Evolutionary conservation across 495 filamentous ascomycete species (phyloP).

Genomic region (Haplographium delicatum): DNA sequence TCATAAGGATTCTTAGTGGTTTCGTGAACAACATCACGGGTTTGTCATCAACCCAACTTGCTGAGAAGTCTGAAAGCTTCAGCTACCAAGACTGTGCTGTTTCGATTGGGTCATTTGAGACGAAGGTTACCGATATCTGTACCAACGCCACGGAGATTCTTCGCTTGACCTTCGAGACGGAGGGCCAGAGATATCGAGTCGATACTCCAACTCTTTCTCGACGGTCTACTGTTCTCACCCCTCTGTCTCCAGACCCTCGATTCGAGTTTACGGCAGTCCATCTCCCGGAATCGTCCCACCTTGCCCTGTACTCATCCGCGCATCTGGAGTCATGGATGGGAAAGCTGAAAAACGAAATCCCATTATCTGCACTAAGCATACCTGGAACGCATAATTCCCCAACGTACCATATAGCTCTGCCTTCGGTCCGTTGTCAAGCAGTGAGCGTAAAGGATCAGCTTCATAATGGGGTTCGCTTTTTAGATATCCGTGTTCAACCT

Average conservation of each 20-base stretch:
- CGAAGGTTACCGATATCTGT: constrained; percentile 48
- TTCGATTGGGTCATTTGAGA: constrained; percentile 52
- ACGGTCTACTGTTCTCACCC: constrained; percentile 50
- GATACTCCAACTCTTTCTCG: constrained; percentile 52
- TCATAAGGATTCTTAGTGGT: constrained; percentile 45
- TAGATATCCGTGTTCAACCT: constrained; percentile 71
- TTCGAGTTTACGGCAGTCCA: constrained; percentile 69
- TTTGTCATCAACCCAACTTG: constrained; percentile 36
- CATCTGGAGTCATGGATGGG: constrained; percentile 78
- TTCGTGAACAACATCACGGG: constrained; percentile 34
- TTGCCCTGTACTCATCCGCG: constrained; percentile 73
- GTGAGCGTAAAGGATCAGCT: constrained; percentile 72
- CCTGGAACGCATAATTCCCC: constrained; percentile 96
- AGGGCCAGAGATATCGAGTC: constrained; percentile 56
- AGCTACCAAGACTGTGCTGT: constrained; percentile 48
- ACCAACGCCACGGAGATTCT: constrained; percentile 47
- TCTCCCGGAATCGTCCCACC: constrained; percentile 53
- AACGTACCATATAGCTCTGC: constrained; percentile 74
- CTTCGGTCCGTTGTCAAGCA: constrained; percentile 90
- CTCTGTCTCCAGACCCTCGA: constrained; percentile 49
- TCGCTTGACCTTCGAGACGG: constrained; percentile 56
- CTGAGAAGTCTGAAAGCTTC: constrained; percentile 49
- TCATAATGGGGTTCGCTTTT: constrained; percentile 86
- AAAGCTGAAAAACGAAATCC: constrained; percentile 57
- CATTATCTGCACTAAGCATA: constrained; percentile 78